Conservation (phyloP, 163 green algal species). For the Chloroidium sp. region DNA sequence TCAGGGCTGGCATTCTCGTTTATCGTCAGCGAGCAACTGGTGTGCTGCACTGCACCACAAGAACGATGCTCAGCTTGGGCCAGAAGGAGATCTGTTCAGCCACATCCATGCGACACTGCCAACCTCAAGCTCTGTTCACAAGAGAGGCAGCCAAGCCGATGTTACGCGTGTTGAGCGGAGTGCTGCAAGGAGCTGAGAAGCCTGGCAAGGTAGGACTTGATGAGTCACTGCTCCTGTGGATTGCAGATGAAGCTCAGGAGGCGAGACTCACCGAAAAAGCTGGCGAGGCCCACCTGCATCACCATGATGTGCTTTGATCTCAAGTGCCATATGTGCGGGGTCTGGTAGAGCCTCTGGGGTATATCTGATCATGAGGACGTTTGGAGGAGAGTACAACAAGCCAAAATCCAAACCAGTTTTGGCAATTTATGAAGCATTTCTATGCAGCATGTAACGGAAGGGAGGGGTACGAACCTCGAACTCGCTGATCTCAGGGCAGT, state of each 20-base stretch:
- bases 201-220: not conserved
- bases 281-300: constrained; percentile 28
- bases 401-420: too few relatives aligned
- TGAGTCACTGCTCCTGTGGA: too few relatives aligned
- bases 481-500: constrained; percentile 51
- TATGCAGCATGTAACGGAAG: too few relatives aligned
- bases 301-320: too few relatives aligned
- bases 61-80: not conserved
- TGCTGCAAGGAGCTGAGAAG: not conserved
- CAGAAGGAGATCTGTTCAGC: not conserved
- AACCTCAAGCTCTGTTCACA: not conserved
- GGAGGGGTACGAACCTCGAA: constrained; percentile 35
- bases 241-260: constrained; percentile 1
- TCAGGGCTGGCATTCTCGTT: constrained; percentile 81
- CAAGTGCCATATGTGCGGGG: too few relatives aligned
- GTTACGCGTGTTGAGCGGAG: too few relatives aligned
- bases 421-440: too few relatives aligned
- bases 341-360: too few relatives aligned
- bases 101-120: not conserved
- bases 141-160: not conserved
- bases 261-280: constrained; percentile 47
- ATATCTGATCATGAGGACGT: too few relatives aligned
- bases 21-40: constrained; percentile 74
- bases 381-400: too few relatives aligned
- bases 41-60: constrained; percentile 60